phyloP scores from a whole-genome alignment of 257 asterid genomes.

The Solanum pinnatisectum region DNA sequence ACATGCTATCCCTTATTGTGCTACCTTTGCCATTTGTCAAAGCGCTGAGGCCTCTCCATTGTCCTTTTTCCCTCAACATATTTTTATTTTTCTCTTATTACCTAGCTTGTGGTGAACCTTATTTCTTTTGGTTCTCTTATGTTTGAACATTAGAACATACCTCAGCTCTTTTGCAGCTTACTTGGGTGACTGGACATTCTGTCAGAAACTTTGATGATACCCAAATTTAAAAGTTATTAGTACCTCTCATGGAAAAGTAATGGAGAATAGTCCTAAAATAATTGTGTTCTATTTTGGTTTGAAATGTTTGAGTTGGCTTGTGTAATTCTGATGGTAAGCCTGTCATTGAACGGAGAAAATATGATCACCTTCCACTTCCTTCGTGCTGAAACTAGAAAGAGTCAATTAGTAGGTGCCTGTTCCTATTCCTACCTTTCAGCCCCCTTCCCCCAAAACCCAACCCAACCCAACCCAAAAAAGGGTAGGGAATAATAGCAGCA shows the following conservation, averaged over 20 bases:
- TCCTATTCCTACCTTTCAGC: background rate
- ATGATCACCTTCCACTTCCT: background rate
- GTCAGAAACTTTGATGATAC: background rate
- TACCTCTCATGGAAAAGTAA: background rate
- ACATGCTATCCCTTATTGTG: background rate
- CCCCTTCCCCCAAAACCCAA: background rate
- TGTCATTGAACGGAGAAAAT: background rate
- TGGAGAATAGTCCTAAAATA: background rate
- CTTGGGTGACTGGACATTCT: background rate
- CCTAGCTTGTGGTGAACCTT: background rate
- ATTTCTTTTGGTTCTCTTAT: background rate
- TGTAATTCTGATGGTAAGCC: background rate
- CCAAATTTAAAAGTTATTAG: background rate
- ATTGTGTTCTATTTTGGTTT: background rate
- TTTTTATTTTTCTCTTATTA: background rate
- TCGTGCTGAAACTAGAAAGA: background rate
- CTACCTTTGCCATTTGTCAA: background rate
- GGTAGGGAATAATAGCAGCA: background rate
- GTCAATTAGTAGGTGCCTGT: background rate
- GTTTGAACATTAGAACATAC: background rate
- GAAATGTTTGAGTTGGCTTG: background rate
- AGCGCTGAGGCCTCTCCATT: background rate
- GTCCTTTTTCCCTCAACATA: background rate
- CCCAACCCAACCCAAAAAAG: background rate
- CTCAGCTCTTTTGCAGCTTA: background rate